These are phyloP conservation scores for Incumbomyces lentus DNA, from an alignment of 2,329 filamentous ascomycete species.

Conservation along the genomic window DNA sequence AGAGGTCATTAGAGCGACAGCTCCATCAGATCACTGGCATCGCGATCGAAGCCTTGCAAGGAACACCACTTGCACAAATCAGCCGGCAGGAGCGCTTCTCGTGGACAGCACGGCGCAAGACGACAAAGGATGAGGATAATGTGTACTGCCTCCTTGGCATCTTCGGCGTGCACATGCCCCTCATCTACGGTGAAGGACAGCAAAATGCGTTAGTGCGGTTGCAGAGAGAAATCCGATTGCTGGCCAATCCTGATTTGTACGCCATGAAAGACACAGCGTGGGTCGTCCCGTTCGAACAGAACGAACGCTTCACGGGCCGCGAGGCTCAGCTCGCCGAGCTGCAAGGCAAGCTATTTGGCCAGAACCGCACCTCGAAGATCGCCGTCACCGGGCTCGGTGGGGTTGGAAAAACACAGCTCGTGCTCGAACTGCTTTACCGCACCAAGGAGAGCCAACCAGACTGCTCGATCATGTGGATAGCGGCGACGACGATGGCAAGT, in stretches of 20 bases:
- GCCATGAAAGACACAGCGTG: conserved; percentile 6
- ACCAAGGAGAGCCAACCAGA: conserved; percentile 1
- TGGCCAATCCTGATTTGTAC: conserved; percentile 3
- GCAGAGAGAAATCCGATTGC: conserved; percentile 11
- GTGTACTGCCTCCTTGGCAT: conserved; percentile 23
- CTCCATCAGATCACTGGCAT: conserved; percentile 12
- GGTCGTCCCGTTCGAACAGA: conserved; percentile 15
- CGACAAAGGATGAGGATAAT: conserved; percentile 21
- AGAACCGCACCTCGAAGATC: conserved; percentile 6
- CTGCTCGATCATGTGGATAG: conserved; percentile 8
- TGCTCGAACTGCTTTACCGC: conserved; percentile 7
- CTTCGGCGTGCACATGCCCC: conserved; percentile 22
- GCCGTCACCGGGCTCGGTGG: conserved; percentile 8
- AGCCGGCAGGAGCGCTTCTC: conserved; percentile 12
- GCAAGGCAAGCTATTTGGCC: conserved; percentile 6
- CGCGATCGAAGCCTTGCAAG: conserved; percentile 4
- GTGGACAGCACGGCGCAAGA: conserved; percentile 15
- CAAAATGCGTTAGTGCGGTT: conserved; percentile 20
- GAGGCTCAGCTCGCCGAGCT: conserved; percentile 9
- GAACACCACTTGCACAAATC: conserved; percentile 2
- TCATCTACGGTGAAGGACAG: conserved; percentile 25
- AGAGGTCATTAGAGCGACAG: conserved; percentile 8
- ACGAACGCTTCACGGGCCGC: conserved; percentile 5
- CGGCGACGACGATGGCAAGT: not conserved
- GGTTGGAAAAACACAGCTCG: conserved; percentile 10